These are phyloP conservation scores for Pestalotiopsis sp. DNA, from an alignment of 2,329 filamentous ascomycete species.

Conservation along the genomic window DNA sequence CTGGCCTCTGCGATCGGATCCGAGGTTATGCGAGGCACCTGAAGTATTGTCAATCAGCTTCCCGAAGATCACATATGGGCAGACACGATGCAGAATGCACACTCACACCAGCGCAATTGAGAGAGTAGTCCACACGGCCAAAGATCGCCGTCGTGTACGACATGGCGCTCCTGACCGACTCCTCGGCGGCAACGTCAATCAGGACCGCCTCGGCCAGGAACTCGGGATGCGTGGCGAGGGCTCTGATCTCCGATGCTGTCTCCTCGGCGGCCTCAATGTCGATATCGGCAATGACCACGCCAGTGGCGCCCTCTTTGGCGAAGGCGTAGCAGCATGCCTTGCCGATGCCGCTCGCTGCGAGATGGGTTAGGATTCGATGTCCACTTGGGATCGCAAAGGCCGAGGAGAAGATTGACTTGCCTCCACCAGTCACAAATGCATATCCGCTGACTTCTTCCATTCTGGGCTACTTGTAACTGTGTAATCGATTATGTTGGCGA, in stretches of 20 bases:
- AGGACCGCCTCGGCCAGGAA: conserved; percentile 19
- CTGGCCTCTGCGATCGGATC: conserved; percentile 18
- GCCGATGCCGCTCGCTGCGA: conserved; percentile 23
- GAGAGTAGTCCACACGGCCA: conserved; percentile 25
- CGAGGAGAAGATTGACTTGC: neutral
- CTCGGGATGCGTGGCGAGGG: conserved; percentile 7
- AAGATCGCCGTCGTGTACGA: conserved; percentile 13
- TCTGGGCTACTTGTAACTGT: no score
- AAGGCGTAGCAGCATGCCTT: conserved; percentile 19
- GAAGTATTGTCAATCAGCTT: neutral
- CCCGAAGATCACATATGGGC: no score
- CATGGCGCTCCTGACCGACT: conserved; percentile 18
- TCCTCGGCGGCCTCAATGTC: conserved; percentile 18
- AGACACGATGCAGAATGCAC: neutral
- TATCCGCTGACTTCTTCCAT: no score
- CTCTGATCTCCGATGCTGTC: conserved; percentile 9
- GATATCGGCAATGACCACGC: conserved; percentile 23
- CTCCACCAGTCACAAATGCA: neutral
- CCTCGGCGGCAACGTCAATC: conserved; percentile 17
- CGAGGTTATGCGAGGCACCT: neutral
- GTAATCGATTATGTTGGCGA: no score
- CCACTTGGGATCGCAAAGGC: neutral
- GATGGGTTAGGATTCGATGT: neutral
- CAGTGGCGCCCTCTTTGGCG: conserved; percentile 17
- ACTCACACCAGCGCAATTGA: conserved; percentile 22